phyloP scores from a whole-genome alignment of 306 rosid species.

The Coriaria nepalensis region DNA sequence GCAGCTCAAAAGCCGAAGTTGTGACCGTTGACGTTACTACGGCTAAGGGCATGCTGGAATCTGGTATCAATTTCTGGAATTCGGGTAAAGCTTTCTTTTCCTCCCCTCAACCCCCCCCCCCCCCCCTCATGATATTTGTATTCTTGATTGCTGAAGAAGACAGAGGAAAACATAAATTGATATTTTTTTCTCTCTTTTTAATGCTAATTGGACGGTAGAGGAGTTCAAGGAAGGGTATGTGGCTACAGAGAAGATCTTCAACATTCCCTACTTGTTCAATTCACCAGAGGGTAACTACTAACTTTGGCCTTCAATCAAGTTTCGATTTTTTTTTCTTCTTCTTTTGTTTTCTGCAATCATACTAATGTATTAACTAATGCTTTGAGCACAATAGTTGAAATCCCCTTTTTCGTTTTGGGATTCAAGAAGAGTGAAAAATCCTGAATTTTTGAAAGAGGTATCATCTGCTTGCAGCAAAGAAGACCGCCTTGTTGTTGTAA shows the following conservation, averaged over 20 bases:
- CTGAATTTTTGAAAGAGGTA: slow-evolving; percentile 41
- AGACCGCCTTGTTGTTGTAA: slow-evolving; percentile 64
- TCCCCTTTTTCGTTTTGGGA: slow-evolving; percentile 1
- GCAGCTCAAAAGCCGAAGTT: slow-evolving; percentile 32
- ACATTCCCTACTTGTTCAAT: slow-evolving; percentile 61
- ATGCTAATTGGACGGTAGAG: slow-evolving; percentile 48
- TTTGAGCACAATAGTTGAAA: neutral
- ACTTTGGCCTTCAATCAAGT: neutral
- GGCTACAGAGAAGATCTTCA: slow-evolving; percentile 41
- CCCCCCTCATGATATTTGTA: neutral
- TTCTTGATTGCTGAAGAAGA: neutral
- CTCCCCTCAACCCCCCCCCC: too few relatives aligned
- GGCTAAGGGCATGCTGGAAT: slow-evolving; percentile 40
- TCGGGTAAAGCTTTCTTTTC: slow-evolving; percentile 41
- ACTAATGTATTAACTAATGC: neutral
- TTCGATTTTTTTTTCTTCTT: neutral
- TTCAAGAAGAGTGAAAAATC: slow-evolving; percentile 61
- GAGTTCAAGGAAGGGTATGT: slow-evolving; percentile 60
- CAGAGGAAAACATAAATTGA: too few relatives aligned
- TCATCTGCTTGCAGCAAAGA: slow-evolving; percentile 46
- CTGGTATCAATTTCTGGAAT: slow-evolving; percentile 56
- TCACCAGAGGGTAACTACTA: slow-evolving; percentile 63
- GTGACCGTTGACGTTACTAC: slow-evolving; percentile 48
- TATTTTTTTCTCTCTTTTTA: neutral
- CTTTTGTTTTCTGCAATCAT: neutral